phyloP scores from a whole-genome alignment of 2,329 filamentous ascomycete genomes.

The Gnomoniopsis smithogilvyi region DNA sequence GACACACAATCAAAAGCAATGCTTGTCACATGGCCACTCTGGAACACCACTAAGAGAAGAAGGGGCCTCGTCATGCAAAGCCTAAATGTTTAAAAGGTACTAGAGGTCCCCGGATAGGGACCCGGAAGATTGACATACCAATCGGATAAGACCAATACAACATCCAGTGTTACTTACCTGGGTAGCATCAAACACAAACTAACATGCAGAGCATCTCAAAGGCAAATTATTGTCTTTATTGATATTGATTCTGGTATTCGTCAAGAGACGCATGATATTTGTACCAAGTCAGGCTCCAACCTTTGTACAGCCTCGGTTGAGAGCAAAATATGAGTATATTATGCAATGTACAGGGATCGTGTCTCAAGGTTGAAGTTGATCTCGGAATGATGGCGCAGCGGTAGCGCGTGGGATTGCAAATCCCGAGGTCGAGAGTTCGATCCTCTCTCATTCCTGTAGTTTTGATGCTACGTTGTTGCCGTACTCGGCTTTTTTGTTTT shows the following conservation, averaged over 20 bases:
- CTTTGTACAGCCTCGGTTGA: too few species aligned
- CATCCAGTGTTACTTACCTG: background rate
- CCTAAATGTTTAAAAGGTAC: background rate
- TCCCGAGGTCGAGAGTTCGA: conserved; percentile 1
- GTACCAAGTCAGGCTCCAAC: too few species aligned
- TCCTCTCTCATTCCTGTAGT: background rate
- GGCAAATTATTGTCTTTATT: too few species aligned
- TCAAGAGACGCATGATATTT: too few species aligned
- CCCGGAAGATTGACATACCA: background rate
- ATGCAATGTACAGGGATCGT: background rate
- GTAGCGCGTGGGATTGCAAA: background rate
- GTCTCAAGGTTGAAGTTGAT: background rate
- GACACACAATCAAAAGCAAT: too few species aligned
- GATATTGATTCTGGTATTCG: too few species aligned
- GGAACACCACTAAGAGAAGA: background rate
- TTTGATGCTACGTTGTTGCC: too few species aligned
- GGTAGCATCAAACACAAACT: background rate
- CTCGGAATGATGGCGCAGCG: background rate
- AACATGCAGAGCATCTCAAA: background rate
- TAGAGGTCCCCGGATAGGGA: background rate
- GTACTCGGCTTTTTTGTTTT: too few species aligned
- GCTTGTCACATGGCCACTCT: too few species aligned
- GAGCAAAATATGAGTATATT: background rate
- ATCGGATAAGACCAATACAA: background rate
- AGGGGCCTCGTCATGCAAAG: background rate